Evolutionary conservation across 1,284 basidiomycete species (phyloP).

Genomic region (Puccinia novopanici): DNA sequence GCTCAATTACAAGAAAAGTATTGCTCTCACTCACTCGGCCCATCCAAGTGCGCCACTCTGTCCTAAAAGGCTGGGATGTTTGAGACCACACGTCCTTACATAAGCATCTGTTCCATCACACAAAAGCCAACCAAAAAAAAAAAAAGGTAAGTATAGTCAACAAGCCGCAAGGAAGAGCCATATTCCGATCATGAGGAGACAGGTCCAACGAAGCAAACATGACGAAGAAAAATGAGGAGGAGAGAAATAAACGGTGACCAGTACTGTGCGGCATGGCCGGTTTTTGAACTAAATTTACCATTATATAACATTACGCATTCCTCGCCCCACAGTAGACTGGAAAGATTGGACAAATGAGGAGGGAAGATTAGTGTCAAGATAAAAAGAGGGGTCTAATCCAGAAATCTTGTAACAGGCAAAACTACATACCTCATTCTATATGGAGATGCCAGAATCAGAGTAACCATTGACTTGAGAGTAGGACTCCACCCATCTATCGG

Average conservation of each 20-base stretch:
- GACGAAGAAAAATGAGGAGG: neutral
- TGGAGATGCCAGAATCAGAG: constrained; percentile 33
- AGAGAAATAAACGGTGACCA: neutral
- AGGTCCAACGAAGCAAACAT: neutral
- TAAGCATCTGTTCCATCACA: constrained; percentile 41
- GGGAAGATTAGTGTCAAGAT: neutral
- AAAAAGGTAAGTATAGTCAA: neutral
- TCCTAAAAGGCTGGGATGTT: constrained; percentile 54
- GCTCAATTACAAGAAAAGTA: neutral
- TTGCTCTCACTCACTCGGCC: constrained; percentile 51
- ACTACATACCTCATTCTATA: constrained; percentile 45
- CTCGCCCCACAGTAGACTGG: constrained; percentile 44
- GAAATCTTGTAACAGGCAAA: neutral
- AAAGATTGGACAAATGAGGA: neutral
- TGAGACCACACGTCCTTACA: constrained; percentile 51
- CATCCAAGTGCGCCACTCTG: constrained; percentile 52
- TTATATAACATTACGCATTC: constrained; percentile 49
- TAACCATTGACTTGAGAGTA: constrained; percentile 45
- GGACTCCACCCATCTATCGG: constrained; percentile 36
- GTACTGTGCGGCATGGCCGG: no score
- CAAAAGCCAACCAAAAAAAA: neutral
- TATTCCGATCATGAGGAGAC: neutral
- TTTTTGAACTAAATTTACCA: constrained; percentile 21
- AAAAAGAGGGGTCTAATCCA: neutral
- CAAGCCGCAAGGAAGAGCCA: neutral